Evolutionary conservation across 75 land plant genomes (phyloP), one percentile per base, ranked within the genome.

Genomic region (Gnetum montanum): DNA sequence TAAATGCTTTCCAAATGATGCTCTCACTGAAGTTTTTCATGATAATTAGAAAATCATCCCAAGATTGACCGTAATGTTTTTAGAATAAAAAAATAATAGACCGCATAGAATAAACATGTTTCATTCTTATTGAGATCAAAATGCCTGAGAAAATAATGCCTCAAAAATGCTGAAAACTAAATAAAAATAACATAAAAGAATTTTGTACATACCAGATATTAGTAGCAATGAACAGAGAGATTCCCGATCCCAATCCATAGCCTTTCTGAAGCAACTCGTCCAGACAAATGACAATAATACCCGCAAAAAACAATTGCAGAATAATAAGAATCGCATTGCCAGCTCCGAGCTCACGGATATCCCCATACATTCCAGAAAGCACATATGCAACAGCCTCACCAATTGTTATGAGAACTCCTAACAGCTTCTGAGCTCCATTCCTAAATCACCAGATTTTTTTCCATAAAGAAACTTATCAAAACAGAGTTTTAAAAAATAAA

Each of bases 361-460:
- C 76, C 19, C 91, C 88, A 71, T 83, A 87, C 91, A 87, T 87
- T 50, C 91, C 88, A 18, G 91, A 87, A 6, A 87, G 64, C 43
- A 87, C 91, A 62, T 87, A 87, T 24, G 91, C 91, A 54, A 87
- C 88, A 8, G 91, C 91, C 63, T 87, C 88, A 25, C 91, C 88
- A 47, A 87, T 75, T 18, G 91, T 85, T 59, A 87, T 87, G 62
- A 87, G 31, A 33, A 87, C 79, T 16, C 91, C 91, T 28, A 87
- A 54, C 44, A 87, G 70, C 64, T 87, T 87, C 29, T 87, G 88
- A 26, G 91, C 91, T 51, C 88, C 91, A 63, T 87, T 87, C 56
- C 80, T 77, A 41, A 41, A 41, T 6, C 43, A 41, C n/a, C n/a
- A 41, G 16, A 41, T 1, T n/a, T n/a, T n/a, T n/a, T n/a, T n/a